Percentiles rank a stretch among this genome's conserved stretches.
These are phyloP conservation scores for Stagonosporopsis cucurbitacearum DNA, from an alignment of 2,329 filamentous ascomycete species.

Conservation along the genomic window DNA sequence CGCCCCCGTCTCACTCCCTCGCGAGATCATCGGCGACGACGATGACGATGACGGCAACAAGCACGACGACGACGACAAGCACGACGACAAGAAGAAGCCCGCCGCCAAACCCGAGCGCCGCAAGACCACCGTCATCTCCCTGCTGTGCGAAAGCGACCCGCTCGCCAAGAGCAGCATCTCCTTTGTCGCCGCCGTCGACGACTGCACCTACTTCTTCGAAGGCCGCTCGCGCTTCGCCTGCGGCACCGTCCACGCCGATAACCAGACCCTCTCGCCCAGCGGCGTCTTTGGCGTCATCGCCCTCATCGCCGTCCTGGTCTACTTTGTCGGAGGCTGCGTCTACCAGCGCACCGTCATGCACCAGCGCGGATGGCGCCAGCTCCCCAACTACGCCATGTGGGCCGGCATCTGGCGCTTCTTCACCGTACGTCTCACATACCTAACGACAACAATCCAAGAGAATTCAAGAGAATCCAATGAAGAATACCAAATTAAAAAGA, in stretches of 20 bases:
- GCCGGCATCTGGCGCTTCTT: constrained; percentile 84
- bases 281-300: constrained; percentile 88
- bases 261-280: constrained; percentile 68
- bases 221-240: constrained; percentile 86
- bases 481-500: too few species aligned
- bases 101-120: constrained; percentile 62
- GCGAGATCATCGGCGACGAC: constrained; percentile 52
- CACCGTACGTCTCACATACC: constrained; percentile 64
- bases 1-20: constrained; percentile 32
- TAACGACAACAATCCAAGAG: too few species aligned
- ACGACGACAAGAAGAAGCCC: constrained; percentile 45
- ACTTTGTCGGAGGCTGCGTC: constrained; percentile 89
- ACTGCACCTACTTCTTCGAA: constrained; percentile 96
- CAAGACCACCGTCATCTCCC: constrained; percentile 87
- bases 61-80: constrained; percentile 51
- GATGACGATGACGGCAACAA: constrained; percentile 42
- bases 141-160: constrained; percentile 88
- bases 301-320: constrained; percentile 80
- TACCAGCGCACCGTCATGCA: constrained; percentile 96
- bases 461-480: too few species aligned
- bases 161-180: constrained; percentile 73
- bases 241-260: constrained; percentile 67
- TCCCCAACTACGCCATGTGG: constrained; percentile 95
- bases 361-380: constrained; percentile 90
- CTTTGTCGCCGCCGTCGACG: constrained; percentile 87